Conservation (phyloP, 257 asterid species). For the Marsdenia floribunda region DNA sequence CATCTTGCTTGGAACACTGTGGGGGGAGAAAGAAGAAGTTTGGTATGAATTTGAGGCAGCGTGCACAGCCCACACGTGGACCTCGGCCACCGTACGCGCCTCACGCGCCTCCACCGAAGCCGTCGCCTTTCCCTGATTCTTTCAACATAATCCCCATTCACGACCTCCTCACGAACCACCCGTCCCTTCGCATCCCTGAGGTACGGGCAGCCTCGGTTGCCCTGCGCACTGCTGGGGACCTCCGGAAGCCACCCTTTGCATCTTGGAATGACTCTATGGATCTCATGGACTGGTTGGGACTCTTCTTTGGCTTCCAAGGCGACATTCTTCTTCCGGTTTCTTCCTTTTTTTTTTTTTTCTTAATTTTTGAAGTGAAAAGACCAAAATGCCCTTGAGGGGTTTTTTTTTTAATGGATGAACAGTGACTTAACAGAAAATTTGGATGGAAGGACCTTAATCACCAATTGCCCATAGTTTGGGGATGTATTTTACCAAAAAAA, state of each 20-base stretch:
- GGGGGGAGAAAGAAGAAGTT: not conserved
- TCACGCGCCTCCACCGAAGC: slow-evolving; percentile 33
- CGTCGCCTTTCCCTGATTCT: slow-evolving; percentile 25
- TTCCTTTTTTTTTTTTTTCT: too few species aligned
- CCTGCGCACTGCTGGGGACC: slow-evolving; percentile 56
- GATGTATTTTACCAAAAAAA: too few species aligned
- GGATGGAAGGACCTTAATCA: too few species aligned
- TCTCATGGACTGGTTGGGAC: slow-evolving; percentile 89
- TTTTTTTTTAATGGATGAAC: too few species aligned
- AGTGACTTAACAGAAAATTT: too few species aligned
- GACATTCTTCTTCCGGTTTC: too few species aligned
- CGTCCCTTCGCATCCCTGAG: slow-evolving; percentile 73
- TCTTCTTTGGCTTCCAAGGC: slow-evolving; percentile 83
- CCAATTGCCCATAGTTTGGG: too few species aligned
- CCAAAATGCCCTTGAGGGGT: too few species aligned
- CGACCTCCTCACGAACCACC: slow-evolving; percentile 64
- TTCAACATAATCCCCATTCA: slow-evolving; percentile 84
- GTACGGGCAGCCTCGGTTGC: slow-evolving; percentile 85
- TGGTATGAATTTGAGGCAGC: slow-evolving; percentile 56
- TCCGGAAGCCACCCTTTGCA: slow-evolving; percentile 63
- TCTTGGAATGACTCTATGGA: slow-evolving; percentile 63
- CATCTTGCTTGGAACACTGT: slow-evolving; percentile 16
- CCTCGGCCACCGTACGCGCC: slow-evolving; percentile 38
- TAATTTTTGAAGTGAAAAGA: too few species aligned
- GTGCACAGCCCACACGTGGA: slow-evolving; percentile 44